Evolutionary conservation across 805 yeast genomes (phyloP).

Genomic region (Myxozyma sirexii): DNA sequence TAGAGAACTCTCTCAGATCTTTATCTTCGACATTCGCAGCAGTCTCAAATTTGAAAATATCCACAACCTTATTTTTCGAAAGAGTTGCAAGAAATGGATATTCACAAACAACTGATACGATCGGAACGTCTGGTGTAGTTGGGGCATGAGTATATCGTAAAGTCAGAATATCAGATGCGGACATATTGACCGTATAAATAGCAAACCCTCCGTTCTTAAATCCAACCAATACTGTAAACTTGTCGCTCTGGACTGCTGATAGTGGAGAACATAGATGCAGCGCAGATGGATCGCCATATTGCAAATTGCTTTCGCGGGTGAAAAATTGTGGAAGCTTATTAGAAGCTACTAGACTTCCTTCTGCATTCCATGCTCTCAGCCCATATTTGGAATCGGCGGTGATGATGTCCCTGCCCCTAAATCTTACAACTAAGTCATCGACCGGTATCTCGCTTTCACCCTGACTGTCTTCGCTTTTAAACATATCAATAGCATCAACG

Average conservation of each 20-base stretch:
- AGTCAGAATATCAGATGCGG: background rate
- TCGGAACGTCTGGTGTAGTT: background rate
- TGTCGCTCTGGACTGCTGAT: too few species aligned
- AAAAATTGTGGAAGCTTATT: slow-evolving; percentile 1
- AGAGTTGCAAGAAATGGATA: slow-evolving; percentile 24
- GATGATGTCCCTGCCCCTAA: slow-evolving; percentile 14
- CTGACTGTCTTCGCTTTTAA: background rate
- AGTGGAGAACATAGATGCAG: background rate
- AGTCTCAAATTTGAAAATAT: slow-evolving; percentile 7
- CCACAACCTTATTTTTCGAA: background rate
- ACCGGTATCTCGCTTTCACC: background rate
- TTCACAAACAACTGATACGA: slow-evolving; percentile 12
- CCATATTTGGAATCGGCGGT: slow-evolving; percentile 20
- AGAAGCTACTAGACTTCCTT: slow-evolving; percentile 6
- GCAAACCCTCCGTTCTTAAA: slow-evolving; percentile 24
- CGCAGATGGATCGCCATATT: slow-evolving; percentile 1
- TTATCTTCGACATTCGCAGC: background rate
- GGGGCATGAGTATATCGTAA: slow-evolving; percentile 14
- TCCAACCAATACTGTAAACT: slow-evolving; percentile 15
- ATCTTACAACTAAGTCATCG: slow-evolving; percentile 20
- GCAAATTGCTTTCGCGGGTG: background rate
- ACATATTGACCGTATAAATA: background rate
- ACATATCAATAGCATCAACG: slow-evolving; percentile 15
- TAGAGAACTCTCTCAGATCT: background rate
- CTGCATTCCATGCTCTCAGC: slow-evolving; percentile 17